Conservation (phyloP, 305 asterid species). For the Ilex paraguariensis region DNA sequence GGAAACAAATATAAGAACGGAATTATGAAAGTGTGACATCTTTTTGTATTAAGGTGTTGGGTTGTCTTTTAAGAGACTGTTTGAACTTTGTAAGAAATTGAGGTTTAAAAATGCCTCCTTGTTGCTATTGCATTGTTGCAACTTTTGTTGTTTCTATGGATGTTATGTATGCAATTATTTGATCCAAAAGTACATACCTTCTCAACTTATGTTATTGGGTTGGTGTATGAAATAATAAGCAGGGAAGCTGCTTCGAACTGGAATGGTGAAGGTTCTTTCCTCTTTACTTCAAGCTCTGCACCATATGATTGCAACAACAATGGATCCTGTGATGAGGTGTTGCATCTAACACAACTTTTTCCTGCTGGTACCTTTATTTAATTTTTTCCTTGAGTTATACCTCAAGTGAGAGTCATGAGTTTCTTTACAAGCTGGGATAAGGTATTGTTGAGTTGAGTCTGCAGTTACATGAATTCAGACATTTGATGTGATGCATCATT, state of each 20-base stretch:
- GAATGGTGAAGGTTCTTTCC: conserved; percentile 93
- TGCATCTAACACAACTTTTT: conserved; percentile 19
- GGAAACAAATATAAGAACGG: too few species aligned
- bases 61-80: too few species aligned
- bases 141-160: neutral
- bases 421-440: too few species aligned
- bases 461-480: too few species aligned
- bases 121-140: neutral
- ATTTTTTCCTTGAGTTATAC: too few species aligned
- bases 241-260: conserved; percentile 85
- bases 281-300: conserved; percentile 98
- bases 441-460: too few species aligned
- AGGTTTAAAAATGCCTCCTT: neutral
- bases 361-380: neutral
- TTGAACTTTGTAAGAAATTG: neutral
- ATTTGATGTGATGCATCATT: too few species aligned
- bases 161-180: neutral
- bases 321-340: conserved; percentile 91
- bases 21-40: too few species aligned
- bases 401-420: too few species aligned
- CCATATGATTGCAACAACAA: conserved; percentile 82
- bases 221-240: conserved; percentile 14
- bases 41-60: too few species aligned
- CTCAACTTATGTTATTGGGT: neutral
- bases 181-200: neutral